Conservation (phyloP, 164 flowering plant genomes). For the Warburgia ugandensis region DNA sequence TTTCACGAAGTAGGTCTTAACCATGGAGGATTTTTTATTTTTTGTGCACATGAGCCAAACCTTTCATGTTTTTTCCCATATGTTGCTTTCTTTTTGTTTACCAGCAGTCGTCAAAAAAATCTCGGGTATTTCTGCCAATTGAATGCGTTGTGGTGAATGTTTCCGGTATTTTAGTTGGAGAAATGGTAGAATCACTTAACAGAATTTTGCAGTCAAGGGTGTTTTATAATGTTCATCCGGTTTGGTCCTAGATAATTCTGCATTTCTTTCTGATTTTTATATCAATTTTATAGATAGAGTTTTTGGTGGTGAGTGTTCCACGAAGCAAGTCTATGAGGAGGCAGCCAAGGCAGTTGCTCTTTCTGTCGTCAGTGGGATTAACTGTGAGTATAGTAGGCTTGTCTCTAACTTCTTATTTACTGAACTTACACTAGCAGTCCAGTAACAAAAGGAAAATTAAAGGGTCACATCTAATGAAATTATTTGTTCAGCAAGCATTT, state of each 20-base stretch:
- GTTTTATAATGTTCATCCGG: not conserved
- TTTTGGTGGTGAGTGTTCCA: slow-evolving; percentile 44
- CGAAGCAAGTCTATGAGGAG: slow-evolving; percentile 72
- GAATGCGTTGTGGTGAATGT: too few species aligned
- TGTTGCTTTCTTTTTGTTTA: too few species aligned
- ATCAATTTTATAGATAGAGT: slow-evolving; percentile 52
- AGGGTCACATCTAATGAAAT: not conserved
- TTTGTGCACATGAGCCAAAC: too few species aligned
- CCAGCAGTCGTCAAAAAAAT: too few species aligned
- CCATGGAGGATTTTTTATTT: too few species aligned
- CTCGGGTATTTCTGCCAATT: too few species aligned
- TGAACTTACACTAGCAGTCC: not conserved
- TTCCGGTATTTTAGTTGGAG: not conserved
- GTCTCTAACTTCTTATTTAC: not conserved
- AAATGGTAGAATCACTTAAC: not conserved
- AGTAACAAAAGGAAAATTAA: not conserved
- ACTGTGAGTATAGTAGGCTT: slow-evolving; percentile 43
- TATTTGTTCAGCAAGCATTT: slow-evolving; percentile 57
- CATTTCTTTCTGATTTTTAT: too few species aligned
- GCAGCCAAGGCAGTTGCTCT: slow-evolving; percentile 75
- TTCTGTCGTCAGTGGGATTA: slow-evolving; percentile 75
- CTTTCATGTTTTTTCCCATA: too few species aligned
- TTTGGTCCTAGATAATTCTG: not conserved
- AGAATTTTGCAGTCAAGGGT: too few species aligned
- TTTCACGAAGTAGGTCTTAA: too few species aligned